Base-by-base conservation (phyloP, 371 early-diverging fungal species). In the Basidiobolus meristosporus region DNA sequence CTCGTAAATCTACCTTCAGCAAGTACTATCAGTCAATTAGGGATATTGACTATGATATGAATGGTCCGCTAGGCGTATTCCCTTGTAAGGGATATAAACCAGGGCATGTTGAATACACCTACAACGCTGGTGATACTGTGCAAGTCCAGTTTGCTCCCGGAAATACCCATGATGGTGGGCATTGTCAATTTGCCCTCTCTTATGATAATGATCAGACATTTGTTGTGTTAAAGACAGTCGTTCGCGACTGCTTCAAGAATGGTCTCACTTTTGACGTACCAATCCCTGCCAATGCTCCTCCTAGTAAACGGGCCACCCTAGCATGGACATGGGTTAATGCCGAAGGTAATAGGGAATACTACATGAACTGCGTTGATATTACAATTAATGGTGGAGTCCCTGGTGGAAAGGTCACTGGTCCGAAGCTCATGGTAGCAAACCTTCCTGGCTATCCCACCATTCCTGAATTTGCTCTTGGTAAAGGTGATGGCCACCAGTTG, bases 351-450 rank as follows among this genome's bases (percentile, higher is more conserved):
- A 61, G 60, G 16, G 80, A 76, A 49, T 76, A 56, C 37, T 81
- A 82, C 53, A 69, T 67, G 67, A 64, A 70, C 45, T 79, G 81
- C 44, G 68, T 69, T 11, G 80, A 79, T 40, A 59, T 77, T 33
- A 52, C 49, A 26, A 64, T 80, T 38, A 16, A 23, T 22, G 39
- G 14, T 7, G 38, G 38, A 9, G 21, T 34, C 9, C 38, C 54
- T 9, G 53, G 59, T 36, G 53, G 62, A 0, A 23, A 41, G 6
- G 40, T 68, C 23, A 42, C 53, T 1, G 76, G 73, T 5, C 60
- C 60, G 3, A 45, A 59, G 36, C 46, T 68, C 41, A 38, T 70
- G n/a, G 52, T 65, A 6, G 68, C 64, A 15, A 67, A 74, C 52
- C 57, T 60, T 7, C 52, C 46, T 10, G 40, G 33, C 2, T 47